phyloP scores from a whole-genome alignment of 345 rosid species.

The Turritis glabra region DNA sequence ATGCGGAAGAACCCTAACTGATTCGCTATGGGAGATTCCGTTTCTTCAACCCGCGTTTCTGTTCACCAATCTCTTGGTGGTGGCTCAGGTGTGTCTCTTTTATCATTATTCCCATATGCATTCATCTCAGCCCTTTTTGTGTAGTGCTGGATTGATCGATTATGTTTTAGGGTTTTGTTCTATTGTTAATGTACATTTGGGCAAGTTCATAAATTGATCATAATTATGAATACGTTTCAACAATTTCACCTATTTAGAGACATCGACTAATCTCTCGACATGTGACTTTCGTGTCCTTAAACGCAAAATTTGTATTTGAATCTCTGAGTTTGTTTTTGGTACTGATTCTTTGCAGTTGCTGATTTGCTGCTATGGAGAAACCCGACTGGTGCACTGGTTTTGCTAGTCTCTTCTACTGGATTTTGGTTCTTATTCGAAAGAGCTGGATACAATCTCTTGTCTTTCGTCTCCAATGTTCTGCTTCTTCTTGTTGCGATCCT shows the following conservation, averaged over 20 bases:
- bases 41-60: conserved; percentile 47
- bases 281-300: not conserved
- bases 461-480: conserved; percentile 73
- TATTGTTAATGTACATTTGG: not conserved
- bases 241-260: not conserved
- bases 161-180: not conserved
- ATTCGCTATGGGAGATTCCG: conserved; percentile 56
- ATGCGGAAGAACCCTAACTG: conserved; percentile 39
- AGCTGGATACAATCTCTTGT: conserved; percentile 74
- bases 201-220: not conserved
- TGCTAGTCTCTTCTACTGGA: conserved; percentile 55
- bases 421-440: conserved; percentile 78
- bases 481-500: conserved; percentile 72
- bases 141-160: not conserved
- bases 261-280: not conserved
- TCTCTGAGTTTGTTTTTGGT: not conserved
- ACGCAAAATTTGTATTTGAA: not conserved
- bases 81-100: conserved; percentile 52
- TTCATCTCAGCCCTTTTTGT: not conserved
- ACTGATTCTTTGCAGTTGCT: conserved; percentile 51
- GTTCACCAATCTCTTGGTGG: conserved; percentile 81
- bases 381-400: conserved; percentile 46
- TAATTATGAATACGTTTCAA: not conserved
- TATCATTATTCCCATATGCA: not conserved
- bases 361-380: conserved; percentile 87